A percentile compares a stretch with the other conserved stretches of the same genome.
These are phyloP conservation scores for Ceratobasidium sp. DNA, from an alignment of 1,284 basidiomycete genomes.

Conservation along the genomic window DNA sequence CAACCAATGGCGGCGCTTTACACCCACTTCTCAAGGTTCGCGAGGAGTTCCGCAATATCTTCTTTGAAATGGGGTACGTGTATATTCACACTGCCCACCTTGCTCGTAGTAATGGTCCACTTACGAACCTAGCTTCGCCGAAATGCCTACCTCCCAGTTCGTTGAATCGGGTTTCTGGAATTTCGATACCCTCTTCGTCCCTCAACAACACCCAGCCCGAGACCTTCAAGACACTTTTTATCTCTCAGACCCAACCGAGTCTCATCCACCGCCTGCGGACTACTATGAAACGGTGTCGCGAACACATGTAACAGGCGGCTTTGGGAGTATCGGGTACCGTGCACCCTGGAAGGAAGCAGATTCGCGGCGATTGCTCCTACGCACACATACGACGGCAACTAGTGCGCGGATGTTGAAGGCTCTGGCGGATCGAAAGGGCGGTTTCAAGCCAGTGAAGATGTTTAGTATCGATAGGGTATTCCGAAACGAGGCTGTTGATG, in stretches of 20 bases:
- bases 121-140: slow-evolving; percentile 81
- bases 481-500: slow-evolving; percentile 98
- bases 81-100: background rate
- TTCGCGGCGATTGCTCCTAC: slow-evolving; percentile 90
- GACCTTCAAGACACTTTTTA: slow-evolving; percentile 99
- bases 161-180: slow-evolving; percentile 99
- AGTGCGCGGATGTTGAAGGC: slow-evolving; percentile 96
- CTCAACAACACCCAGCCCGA: slow-evolving; percentile 98
- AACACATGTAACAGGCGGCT: slow-evolving; percentile 91
- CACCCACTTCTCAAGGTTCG: slow-evolving; percentile 98
- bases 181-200: slow-evolving; percentile 98
- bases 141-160: slow-evolving; percentile 99
- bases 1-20: slow-evolving; percentile 89
- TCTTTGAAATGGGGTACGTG: slow-evolving; percentile 97
- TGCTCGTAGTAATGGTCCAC: background rate
- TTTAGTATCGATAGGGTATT: slow-evolving; percentile 99
- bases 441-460: slow-evolving; percentile 95
- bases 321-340: slow-evolving; percentile 96
- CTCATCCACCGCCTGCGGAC: slow-evolving; percentile 81
- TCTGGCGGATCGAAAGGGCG: slow-evolving; percentile 79
- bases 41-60: slow-evolving; percentile 98
- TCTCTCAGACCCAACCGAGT: slow-evolving; percentile 89
- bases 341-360: slow-evolving; percentile 97
- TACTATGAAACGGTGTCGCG: slow-evolving; percentile 92
- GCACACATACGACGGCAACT: slow-evolving; percentile 98